These are phyloP conservation scores for Thalassiosira hispida DNA, from an alignment of 352 stramenopile species.

Conservation along the genomic window DNA sequence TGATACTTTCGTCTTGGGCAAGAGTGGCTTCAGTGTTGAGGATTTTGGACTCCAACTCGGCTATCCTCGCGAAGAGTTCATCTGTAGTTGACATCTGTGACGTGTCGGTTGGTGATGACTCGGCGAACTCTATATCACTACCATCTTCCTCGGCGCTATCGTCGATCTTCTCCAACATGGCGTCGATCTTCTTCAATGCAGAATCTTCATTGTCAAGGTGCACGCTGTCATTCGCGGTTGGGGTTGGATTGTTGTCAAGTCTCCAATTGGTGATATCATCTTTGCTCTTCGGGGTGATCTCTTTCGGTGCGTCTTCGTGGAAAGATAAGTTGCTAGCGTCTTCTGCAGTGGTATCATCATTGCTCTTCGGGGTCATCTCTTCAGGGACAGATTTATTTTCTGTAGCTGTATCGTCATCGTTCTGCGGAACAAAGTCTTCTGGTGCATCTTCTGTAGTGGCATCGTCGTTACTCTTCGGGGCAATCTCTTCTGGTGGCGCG, in stretches of 20 bases:
- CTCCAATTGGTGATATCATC: neutral
- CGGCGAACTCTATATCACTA: conserved; percentile 1
- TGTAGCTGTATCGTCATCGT: too few relatives aligned
- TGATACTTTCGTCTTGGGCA: conserved; percentile 7
- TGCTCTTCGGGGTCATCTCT: too few relatives aligned
- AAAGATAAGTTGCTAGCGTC: too few relatives aligned
- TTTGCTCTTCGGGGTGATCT: neutral
- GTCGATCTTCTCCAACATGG: neutral
- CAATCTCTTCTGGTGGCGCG: neutral
- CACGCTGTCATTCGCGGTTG: neutral
- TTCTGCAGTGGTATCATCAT: too few relatives aligned
- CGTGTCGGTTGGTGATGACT: conserved; percentile 6
- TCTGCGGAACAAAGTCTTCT: too few relatives aligned
- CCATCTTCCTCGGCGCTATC: neutral
- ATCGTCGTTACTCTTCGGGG: too few relatives aligned
- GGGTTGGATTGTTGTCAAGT: neutral
- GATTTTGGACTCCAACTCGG: conserved; percentile 31
- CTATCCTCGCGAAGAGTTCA: conserved; percentile 26
- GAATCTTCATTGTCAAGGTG: neutral
- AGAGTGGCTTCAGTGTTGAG: conserved; percentile 16
- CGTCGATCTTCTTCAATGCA: neutral
- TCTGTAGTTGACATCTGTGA: conserved; percentile 13
- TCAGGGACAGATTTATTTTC: too few relatives aligned
- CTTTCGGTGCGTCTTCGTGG: neutral
- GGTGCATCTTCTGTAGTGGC: too few relatives aligned